phyloP scores from a whole-genome alignment of 2,329 filamentous ascomycete species.

The Sporothrix dimorphospora region DNA sequence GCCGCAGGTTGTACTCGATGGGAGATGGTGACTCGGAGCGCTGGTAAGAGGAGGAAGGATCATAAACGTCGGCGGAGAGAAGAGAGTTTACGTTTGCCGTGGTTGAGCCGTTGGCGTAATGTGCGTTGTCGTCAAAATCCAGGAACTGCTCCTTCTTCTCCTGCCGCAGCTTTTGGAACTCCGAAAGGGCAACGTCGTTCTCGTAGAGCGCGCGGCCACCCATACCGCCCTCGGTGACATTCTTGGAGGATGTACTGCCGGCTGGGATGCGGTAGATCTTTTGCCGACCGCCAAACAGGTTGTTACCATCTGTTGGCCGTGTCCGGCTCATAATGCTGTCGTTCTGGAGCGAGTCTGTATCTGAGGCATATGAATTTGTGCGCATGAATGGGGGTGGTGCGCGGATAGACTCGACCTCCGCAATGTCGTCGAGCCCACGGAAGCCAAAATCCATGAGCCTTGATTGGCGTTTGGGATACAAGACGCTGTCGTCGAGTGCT shows the following conservation, averaged over 20 bases:
- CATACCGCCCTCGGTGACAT: conserved; percentile 55
- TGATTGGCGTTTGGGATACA: conserved; percentile 81
- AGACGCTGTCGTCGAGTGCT: conserved; percentile 90
- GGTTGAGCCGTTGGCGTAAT: conserved; percentile 37
- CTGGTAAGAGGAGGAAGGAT: conserved; percentile 37
- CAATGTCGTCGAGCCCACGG: conserved; percentile 74
- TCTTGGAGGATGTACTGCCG: conserved; percentile 51
- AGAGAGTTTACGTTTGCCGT: conserved; percentile 28
- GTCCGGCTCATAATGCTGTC: conserved; percentile 81
- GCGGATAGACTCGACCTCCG: conserved; percentile 82
- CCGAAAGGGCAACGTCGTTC: conserved; percentile 79
- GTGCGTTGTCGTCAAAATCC: conserved; percentile 20
- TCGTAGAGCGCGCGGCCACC: conserved; percentile 76
- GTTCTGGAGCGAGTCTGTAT: conserved; percentile 63
- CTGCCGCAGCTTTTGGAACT: conserved; percentile 77
- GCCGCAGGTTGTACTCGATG: conserved; percentile 70
- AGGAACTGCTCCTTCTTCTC: conserved; percentile 55
- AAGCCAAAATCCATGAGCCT: conserved; percentile 72
- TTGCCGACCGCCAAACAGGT: conserved; percentile 90
- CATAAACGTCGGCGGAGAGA: conserved; percentile 44
- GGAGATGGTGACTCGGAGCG: conserved; percentile 61
- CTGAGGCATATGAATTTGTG: conserved; percentile 67
- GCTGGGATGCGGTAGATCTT: conserved; percentile 88
- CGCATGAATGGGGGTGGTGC: conserved; percentile 61
- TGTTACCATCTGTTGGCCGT: conserved; percentile 85